Evolutionary conservation across 1,139 yeast genomes (phyloP), one percentile per base, ranked within the genome.

Genomic region (Yamadazyma spencermartinsiae): DNA sequence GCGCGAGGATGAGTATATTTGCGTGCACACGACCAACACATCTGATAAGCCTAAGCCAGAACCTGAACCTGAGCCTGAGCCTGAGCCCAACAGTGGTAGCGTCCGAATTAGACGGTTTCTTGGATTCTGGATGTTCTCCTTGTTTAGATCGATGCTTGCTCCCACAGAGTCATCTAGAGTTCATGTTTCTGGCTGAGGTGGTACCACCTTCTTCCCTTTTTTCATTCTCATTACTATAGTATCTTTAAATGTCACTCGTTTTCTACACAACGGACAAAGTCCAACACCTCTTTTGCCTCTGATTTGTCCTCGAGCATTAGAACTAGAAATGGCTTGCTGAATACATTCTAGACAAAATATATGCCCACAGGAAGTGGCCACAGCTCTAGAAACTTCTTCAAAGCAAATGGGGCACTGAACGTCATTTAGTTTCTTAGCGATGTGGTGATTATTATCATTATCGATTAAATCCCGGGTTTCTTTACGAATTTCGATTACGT

Each of bases 351-450:
- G 55, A 42, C 77, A 72, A 48, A 69, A 72, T 2, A 72, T 55
- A 46, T 72, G 77, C 6, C 77, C 77, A 50, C 77, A 72, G 2
- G 64, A 53, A 0, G 76, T 70, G 28, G 65, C 59, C 19, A 75
- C 69, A 23, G 76, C 76, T 33, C 51, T 55, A 4, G 57, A 54
- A 27, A 72, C 52, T n/a, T 61, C 59, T 41, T 72, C 77, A 46
- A 72, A 71, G 49, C 77, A 72, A 16, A 72, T 68, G 14, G 77
- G 77, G 47, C 77, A 72, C 47, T 68, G 69, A 13, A 67, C 53
- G 41, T 68, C 71, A 13, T 61, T 53, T 34, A 72, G 49, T 31
- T 56, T 60, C 50, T 70, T 70, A 26, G 63, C 57, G 13, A 42
- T 38, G 15, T 45, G 41, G 15, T 39, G 48, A 2, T 35, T 20